A percentile compares a stretch with the other conserved stretches of the same genome.
Evolutionary conservation across 2,329 filamentous ascomycete species (phyloP).

Genomic region (Phoma sp.): DNA sequence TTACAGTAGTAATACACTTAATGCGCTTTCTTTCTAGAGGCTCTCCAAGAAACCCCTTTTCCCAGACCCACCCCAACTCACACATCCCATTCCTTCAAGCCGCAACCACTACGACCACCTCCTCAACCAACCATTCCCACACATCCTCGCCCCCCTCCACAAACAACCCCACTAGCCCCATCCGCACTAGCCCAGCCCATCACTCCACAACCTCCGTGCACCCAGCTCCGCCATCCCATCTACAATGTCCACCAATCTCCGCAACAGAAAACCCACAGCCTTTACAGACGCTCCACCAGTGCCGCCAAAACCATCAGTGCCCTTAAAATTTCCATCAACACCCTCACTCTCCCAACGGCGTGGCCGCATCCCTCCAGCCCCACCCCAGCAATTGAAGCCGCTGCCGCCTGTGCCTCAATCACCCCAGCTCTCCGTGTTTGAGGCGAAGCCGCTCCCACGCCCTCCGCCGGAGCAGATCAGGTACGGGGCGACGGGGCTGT

Average conservation of each 20-base stretch:
- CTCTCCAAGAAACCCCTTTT: too few species aligned
- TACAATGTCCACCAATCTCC: not conserved
- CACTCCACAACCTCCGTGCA: too few species aligned
- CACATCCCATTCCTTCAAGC: too few species aligned
- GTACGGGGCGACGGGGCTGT: conserved; percentile 13
- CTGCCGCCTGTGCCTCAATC: conserved; percentile 16
- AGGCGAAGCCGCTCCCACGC: conserved; percentile 21
- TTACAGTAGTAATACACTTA: not conserved
- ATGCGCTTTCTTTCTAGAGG: too few species aligned
- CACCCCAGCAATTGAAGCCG: conserved; percentile 18
- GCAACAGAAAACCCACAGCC: not conserved
- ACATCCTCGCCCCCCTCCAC: not conserved
- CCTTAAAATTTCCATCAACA: not conserved
- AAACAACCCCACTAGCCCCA: not conserved
- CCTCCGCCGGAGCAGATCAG: conserved; percentile 9
- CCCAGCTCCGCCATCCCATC: not conserved
- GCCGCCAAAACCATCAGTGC: not conserved
- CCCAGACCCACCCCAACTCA: too few species aligned
- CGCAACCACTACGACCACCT: too few species aligned
- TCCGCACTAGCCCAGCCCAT: not conserved
- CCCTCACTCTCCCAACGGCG: conserved; percentile 1
- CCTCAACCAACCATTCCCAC: too few species aligned
- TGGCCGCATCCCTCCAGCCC: not conserved
- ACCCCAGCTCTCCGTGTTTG: not conserved
- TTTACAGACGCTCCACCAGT: not conserved